Base-by-base conservation (phyloP, 1,139 yeast species). In the Pichia sp. region DNA sequence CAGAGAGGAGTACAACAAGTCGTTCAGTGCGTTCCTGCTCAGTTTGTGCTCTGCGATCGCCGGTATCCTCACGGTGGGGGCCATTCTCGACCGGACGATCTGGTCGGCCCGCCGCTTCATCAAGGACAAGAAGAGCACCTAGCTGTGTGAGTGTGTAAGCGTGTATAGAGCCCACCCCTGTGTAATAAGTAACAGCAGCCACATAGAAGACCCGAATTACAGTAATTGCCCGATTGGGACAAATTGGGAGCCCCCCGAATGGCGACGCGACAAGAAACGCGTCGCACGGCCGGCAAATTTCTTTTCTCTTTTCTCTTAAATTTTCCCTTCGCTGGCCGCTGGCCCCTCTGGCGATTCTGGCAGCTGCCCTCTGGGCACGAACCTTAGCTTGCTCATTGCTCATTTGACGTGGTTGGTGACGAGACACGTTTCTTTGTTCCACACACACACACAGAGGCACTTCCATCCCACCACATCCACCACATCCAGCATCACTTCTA, bases 41-140 rank as follows among this genome's bases (percentile, higher is more conserved):
- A 91, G 95, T 34, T 88, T 88, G 40, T 79, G 93, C 57, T 85
- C 96, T 52, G 88, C 95, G 11, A 77, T 91, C 40, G 98, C 98
- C 10, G 98, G 98, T 36, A 93, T 93, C 11, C 73, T 93, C 51
- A 93, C 96, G 46, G 91, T 93, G 19, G 98, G 96, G 8, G 85
- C 96, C 0, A 79, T 91, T 39, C 67, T 91, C 42, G 99, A 93
- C 65, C 77, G 91, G 53, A 83, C 94, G 3, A 86, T 89, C 10
- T 90, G 89, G 80, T 94, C 87, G 20, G 96, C 96, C 1, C 93
- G 89, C 63, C 81, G 81, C 64, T 89, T 84, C 11, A 69, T 91
- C 33, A 76, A 80, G 66, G 81, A 86, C 27, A 88, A 90, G 67
- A 91, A 93, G 64, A 72, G 69, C 39, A 54, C 58, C 4, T 58